A percentile compares a stretch with the other conserved stretches of the same genome.
These are phyloP conservation scores for Protomyces inouyei DNA, from an alignment of 1,139 yeast species.

Conservation along the genomic window DNA sequence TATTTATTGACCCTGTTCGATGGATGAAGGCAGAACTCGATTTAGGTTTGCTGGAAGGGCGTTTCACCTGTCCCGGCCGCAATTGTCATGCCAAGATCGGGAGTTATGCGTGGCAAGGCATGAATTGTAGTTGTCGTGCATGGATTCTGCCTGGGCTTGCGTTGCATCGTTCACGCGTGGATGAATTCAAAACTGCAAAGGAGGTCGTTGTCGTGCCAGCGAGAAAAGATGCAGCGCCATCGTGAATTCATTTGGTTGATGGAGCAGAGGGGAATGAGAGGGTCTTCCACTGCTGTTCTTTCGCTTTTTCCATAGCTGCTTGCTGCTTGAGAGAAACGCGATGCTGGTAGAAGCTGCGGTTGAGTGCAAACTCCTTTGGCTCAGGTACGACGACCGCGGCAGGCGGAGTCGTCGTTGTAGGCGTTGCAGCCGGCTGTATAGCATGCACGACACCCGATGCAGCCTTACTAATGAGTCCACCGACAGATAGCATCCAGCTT, in stretches of 20 bases:
- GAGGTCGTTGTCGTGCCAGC: constrained; percentile 9
- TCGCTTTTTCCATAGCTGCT: constrained; percentile 41
- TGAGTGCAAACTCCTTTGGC: constrained; percentile 50
- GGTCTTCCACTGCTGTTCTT: constrained; percentile 28
- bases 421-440: constrained; percentile 32
- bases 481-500: neutral
- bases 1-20: constrained; percentile 71
- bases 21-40: constrained; percentile 86
- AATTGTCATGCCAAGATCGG: constrained; percentile 72
- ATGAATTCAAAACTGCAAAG: constrained; percentile 45
- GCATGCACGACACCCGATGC: neutral
- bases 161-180: constrained; percentile 74
- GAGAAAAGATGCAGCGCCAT: neutral
- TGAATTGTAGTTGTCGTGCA: constrained; percentile 87
- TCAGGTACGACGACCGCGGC: constrained; percentile 29
- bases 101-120: constrained; percentile 91
- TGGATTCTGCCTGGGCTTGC: constrained; percentile 96
- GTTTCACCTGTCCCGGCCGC: constrained; percentile 60
- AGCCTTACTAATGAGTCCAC: neutral
- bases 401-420: neutral
- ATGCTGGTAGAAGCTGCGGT: constrained; percentile 51
- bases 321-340: constrained; percentile 48
- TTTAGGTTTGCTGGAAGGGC: constrained; percentile 72
- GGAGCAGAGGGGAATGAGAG: constrained; percentile 1
- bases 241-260: neutral